Evolutionary conservation across 2,329 filamentous ascomycete genomes (phyloP).

Genomic region (Sphaerulina musiva): DNA sequence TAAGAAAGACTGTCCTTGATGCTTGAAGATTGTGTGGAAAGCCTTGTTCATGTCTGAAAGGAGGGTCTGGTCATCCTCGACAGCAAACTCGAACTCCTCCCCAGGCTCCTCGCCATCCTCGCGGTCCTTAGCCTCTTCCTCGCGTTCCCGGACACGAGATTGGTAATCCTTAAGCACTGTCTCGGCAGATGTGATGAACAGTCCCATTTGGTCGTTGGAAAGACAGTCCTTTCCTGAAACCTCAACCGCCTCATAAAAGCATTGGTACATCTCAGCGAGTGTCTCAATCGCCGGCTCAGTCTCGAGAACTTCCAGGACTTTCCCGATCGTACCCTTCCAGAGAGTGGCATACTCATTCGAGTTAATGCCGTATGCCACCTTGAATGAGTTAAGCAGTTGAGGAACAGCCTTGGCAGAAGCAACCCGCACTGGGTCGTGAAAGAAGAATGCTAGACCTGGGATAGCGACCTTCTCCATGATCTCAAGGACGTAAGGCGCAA

Average conservation of each 20-base stretch:
- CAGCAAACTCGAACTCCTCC: constrained; percentile 79
- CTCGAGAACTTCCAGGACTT: constrained; percentile 85
- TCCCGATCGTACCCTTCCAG: constrained; percentile 80
- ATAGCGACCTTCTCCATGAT: constrained; percentile 97
- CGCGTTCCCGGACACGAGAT: constrained; percentile 70
- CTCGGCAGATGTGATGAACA: constrained; percentile 79
- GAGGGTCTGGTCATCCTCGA: constrained; percentile 94
- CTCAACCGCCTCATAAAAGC: constrained; percentile 97
- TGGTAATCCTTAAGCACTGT: constrained; percentile 91
- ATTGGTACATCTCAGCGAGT: constrained; percentile 97
- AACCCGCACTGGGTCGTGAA: constrained; percentile 94
- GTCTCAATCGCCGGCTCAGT: constrained; percentile 95
- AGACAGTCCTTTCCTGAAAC: constrained; percentile 83
- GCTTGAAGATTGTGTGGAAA: constrained; percentile 98
- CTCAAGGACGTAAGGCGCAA: constrained; percentile 83
- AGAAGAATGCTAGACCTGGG: constrained; percentile 93
- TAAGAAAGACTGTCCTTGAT: constrained; percentile 79
- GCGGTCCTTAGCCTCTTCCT: constrained; percentile 75
- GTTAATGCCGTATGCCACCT: constrained; percentile 76
- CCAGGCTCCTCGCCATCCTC: constrained; percentile 71
- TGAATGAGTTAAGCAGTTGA: constrained; percentile 86
- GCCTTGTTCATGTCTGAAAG: constrained; percentile 99
- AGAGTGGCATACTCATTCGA: constrained; percentile 74
- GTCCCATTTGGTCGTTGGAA: constrained; percentile 68
- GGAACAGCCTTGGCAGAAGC: constrained; percentile 93